Evolutionary conservation across 2,329 filamentous ascomycete genomes (phyloP), one percentile per base, ranked within the genome.

Genomic region (Fonsecaea nubica): DNA sequence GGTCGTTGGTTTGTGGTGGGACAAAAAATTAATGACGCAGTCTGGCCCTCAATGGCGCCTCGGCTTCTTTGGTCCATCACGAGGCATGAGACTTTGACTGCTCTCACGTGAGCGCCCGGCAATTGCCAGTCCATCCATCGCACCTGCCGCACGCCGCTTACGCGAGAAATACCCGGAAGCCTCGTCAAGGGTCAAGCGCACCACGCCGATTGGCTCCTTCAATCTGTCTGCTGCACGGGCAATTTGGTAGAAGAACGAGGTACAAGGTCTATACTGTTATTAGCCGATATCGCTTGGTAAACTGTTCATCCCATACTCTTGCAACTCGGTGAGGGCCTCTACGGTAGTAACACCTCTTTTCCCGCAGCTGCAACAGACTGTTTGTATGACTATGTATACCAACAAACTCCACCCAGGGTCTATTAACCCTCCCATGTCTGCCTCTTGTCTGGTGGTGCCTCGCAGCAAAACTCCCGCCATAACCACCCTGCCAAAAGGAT

Each of bases 161-260:
- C 18, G 18, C 18, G 45, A 50, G 21, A 50, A 60, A 21, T 8
- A 33, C 18, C 7, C 42, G 32, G 42, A 18, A 40, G 52, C 30
- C 35, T 48, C 32, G n/a, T 48, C 18, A 21, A 15, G 38, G 8
- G n/a, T 1, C 33, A 61, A 61, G 58, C 58, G 58, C 58, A 53
- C 3, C 58, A 61, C 58, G 18, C 58, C 58, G 58, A 61, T 61
- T 61, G 58, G 58, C 3, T 25, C 4, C 30, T 33, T 5, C 4
- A 36, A 38, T 13, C 1, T 25, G 12, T 50, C 21, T 33, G 12
- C 25, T 25, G 2, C 25, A 25, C 25, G 2, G 25, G 25, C 25
- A 25, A 25, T 25, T 25, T 25, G 25, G 25, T 25, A 25, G 25
- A 25, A 25, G 2, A 25, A 25, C 25, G 25, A 25, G 25, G 25